These are phyloP conservation scores for Polygonum aviculare DNA, from an alignment of 148 eudicot genomes.

Conservation along the genomic window DNA sequence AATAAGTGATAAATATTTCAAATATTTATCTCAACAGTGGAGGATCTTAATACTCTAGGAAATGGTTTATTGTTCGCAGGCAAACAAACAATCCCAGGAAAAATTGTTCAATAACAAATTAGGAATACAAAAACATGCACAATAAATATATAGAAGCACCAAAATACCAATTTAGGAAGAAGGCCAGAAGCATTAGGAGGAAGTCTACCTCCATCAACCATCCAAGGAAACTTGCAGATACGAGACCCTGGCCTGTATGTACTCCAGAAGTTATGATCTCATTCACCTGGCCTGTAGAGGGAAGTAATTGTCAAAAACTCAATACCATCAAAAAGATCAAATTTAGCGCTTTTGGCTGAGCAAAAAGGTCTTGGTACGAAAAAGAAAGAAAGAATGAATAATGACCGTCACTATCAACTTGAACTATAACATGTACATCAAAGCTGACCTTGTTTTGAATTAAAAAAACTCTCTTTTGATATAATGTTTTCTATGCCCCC, in stretches of 20 bases:
- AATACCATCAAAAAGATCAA: background rate
- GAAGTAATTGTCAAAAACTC: constrained; percentile 9
- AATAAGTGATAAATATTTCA: too few species aligned
- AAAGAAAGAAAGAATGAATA: background rate
- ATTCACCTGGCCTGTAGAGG: constrained; percentile 63
- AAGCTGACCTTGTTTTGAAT: too few species aligned
- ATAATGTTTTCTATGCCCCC: background rate
- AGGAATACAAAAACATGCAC: background rate
- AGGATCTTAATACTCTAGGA: too few species aligned
- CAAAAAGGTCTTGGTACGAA: background rate
- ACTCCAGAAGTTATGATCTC: constrained; percentile 72
- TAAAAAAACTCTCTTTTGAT: too few species aligned
- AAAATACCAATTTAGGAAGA: constrained; percentile 69
- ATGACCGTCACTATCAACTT: too few species aligned
- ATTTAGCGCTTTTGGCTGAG: background rate
- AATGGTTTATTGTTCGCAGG: background rate
- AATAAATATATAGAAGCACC: background rate
- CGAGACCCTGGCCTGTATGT: constrained; percentile 29
- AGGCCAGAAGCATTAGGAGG: constrained; percentile 71
- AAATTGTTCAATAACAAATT: background rate
- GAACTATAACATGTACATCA: too few species aligned
- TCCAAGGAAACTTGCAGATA: constrained; percentile 83
- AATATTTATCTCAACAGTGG: background rate
- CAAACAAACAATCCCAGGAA: background rate
- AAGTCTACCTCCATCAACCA: constrained; percentile 95